Conservation (phyloP, 768 basidiomycete genomes). For the Filobasidium wieringae region DNA sequence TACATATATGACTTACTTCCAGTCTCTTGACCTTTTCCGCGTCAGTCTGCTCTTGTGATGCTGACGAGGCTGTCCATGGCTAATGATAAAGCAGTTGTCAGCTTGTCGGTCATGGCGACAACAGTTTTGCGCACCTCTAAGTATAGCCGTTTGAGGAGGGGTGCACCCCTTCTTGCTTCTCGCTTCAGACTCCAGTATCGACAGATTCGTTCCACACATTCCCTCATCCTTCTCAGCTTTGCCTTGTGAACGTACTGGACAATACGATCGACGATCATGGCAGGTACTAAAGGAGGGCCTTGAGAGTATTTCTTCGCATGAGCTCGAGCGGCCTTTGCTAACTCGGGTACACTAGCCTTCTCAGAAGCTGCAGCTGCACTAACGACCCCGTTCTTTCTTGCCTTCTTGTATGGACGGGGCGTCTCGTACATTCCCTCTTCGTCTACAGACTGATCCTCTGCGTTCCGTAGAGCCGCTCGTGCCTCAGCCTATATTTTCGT, state of each 20-base stretch:
- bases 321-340: conserved; percentile 72
- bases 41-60: conserved; percentile 54
- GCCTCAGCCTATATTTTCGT: too few species aligned
- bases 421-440: too few species aligned
- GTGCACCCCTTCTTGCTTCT: conserved; percentile 83
- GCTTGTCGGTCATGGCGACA: too few species aligned
- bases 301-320: conserved; percentile 85
- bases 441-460: too few species aligned
- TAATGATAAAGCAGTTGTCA: conserved; percentile 11
- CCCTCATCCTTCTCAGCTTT: conserved; percentile 58
- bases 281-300: conserved; percentile 83
- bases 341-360: conserved; percentile 14
- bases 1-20: conserved; percentile 63
- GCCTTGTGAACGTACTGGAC: conserved; percentile 60
- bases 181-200: conserved; percentile 96
- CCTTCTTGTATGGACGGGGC: too few species aligned
- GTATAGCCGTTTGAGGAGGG: conserved; percentile 80
- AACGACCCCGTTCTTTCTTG: too few species aligned
- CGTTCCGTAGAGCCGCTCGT: too few species aligned
- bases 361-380: too few species aligned
- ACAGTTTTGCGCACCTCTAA: conserved; percentile 49
- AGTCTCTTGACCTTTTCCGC: conserved; percentile 72
- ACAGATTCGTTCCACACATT: conserved; percentile 66
- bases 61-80: conserved; percentile 82
- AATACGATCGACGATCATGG: conserved; percentile 68